Base-by-base conservation (phyloP, 257 asterid genomes). In the Eucommia ulmoides region DNA sequence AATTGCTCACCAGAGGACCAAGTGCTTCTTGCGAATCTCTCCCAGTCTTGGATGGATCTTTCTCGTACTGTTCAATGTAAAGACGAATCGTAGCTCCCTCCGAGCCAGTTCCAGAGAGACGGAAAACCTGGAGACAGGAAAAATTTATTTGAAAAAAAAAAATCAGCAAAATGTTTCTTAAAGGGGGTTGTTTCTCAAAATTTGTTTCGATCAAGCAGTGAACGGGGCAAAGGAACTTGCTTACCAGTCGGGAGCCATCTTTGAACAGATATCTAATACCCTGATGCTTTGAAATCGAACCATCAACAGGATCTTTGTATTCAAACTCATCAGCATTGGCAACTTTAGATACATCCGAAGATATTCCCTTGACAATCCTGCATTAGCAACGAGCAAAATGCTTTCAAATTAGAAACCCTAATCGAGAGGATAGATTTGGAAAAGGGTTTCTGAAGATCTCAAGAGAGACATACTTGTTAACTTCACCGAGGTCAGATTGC, bases 51-150 rank as follows among this genome's bases (percentile, higher is more conserved):
- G 83, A 73, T 20, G 98, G 38, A 62, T 80, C 94, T 61, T 76
- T 81, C 76, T 82, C 96, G 19, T 85, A 89, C 58, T 89, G 98
- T 71, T 89, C 96, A 19, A 89, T 80, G 70, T 89, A 89, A 46
- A 89, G 82, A 55, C 98, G 96, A 62, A 89, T 85, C 3, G 98
- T 89, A 8, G 98, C 98, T 29, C 94, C 98, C 67, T 80, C 98
- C 11, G 98, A 89, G 18, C 98, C 98, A 59, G 98, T 89, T 66
- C 98, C 96, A 58, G 98, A 89, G 20, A 89, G 98, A 52, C 96
- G 94, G 92, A 85, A 85, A 49, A 89, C 88, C 98, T 89, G 75
- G 54, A 33, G 51, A 56, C 3, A 20, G 23, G 50, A 53, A 46
- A 20, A 55, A 4, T 24, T 47, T 20, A 19, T 52, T 20, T 55